phyloP scores from a whole-genome alignment of 495 filamentous ascomycete genomes.

The Trichoderma asperelloides region DNA sequence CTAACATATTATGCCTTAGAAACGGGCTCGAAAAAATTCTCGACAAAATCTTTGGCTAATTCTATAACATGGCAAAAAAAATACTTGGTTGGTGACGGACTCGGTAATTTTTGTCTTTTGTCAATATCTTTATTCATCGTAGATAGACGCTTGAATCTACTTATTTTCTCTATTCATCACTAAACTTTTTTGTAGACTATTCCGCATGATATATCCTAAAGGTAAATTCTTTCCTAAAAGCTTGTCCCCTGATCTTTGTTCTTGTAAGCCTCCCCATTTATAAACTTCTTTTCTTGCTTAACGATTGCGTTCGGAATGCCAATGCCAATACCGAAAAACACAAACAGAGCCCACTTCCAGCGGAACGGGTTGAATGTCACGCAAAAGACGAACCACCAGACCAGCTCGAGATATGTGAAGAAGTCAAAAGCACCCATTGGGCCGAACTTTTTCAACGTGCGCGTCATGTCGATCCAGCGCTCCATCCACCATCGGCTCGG shows the following conservation, averaged over 20 bases:
- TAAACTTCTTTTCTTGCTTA: constrained; percentile 48
- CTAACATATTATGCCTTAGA: constrained; percentile 11
- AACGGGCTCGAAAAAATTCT: constrained; percentile 19
- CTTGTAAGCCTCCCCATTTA: constrained; percentile 35
- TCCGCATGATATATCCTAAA: constrained; percentile 29
- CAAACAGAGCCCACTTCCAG: constrained; percentile 73
- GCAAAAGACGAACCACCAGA: constrained; percentile 79
- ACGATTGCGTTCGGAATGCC: constrained; percentile 57
- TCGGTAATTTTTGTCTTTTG: not conserved
- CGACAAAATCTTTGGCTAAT: constrained; percentile 22
- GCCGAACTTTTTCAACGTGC: constrained; percentile 55
- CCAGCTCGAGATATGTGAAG: constrained; percentile 75
- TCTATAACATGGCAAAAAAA: not conserved
- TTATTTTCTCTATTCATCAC: constrained; percentile 40
- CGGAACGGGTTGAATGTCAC: constrained; percentile 74
- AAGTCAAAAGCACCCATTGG: constrained; percentile 74
- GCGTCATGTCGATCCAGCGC: constrained; percentile 79
- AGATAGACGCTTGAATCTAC: constrained; percentile 2
- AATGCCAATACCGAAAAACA: constrained; percentile 68
- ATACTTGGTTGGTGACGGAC: not conserved
- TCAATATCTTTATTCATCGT: not conserved
- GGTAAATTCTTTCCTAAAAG: constrained; percentile 35
- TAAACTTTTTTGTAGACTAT: constrained; percentile 22
- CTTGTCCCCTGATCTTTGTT: constrained; percentile 32
- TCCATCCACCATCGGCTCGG: constrained; percentile 69